Percentiles rank a stretch among this genome's conserved stretches.
These are phyloP conservation scores for Acanthamoeba divionensis DNA, from an alignment of 208 protist genomes.

Conservation along the genomic window DNA sequence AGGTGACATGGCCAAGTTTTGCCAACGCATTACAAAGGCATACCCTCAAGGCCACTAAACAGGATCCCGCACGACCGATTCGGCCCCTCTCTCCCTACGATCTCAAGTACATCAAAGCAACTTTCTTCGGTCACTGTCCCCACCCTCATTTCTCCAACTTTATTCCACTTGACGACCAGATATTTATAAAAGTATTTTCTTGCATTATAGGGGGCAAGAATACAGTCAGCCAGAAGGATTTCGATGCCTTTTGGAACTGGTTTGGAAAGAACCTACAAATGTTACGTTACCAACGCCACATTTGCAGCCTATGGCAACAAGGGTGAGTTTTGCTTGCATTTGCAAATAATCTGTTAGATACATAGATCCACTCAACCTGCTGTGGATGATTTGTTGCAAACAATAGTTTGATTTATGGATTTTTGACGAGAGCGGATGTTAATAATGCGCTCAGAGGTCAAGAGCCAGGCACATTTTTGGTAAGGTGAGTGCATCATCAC, in stretches of 20 bases:
- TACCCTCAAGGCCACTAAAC: slow-evolving; percentile 40
- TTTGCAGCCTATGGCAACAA: slow-evolving; percentile 45
- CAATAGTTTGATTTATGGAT: slow-evolving; percentile 37
- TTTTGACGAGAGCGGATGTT: slow-evolving; percentile 35
- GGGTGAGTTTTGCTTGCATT: slow-evolving; percentile 44
- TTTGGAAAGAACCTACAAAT: slow-evolving; percentile 54
- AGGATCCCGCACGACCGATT: slow-evolving; percentile 30
- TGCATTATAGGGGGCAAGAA: slow-evolving; percentile 31
- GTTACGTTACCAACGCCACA: slow-evolving; percentile 48
- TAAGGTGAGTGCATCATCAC: no score
- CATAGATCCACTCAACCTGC: no score
- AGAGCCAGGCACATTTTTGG: slow-evolving; percentile 46
- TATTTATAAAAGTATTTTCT: no score
- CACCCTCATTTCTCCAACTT: no score
- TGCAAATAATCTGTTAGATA: background rate
- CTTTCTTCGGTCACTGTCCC: background rate
- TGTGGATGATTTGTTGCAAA: background rate
- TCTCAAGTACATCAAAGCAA: slow-evolving; percentile 33
- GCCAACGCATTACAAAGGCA: slow-evolving; percentile 47
- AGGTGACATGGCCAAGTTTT: slow-evolving; percentile 38
- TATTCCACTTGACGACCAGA: no score
- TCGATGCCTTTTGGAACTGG: slow-evolving; percentile 50
- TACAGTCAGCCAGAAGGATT: slow-evolving; percentile 32
- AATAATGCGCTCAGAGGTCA: slow-evolving; percentile 43
- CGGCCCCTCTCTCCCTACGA: slow-evolving; percentile 41